A percentile compares a stretch with the other conserved stretches of the same genome.
phyloP scores from a whole-genome alignment of 192 early-diverging fungal genomes.

The Linderina pennispora region DNA sequence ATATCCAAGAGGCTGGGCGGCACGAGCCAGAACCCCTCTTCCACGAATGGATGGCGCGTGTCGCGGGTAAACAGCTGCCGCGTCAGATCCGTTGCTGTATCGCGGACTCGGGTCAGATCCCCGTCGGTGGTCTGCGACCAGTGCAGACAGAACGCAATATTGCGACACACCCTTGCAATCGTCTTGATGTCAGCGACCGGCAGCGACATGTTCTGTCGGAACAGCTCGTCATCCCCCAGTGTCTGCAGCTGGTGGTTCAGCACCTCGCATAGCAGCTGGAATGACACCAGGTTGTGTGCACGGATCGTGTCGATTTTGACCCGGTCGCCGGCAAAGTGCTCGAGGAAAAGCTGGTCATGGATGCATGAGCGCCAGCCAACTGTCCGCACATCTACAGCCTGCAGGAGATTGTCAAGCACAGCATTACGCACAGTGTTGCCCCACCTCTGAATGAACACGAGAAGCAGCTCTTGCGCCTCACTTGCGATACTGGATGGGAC shows the following conservation, averaged over 20 bases:
- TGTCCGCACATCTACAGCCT: conserved; percentile 31
- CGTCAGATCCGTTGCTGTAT: conserved; percentile 58
- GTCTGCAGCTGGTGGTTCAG: conserved; percentile 68
- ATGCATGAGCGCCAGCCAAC: conserved; percentile 26
- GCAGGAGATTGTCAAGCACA: conserved; percentile 36
- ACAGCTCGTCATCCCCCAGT: conserved; percentile 84
- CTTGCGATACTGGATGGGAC: not conserved
- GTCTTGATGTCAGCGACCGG: conserved; percentile 17
- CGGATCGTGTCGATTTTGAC: conserved; percentile 17
- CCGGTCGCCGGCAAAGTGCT: conserved; percentile 19
- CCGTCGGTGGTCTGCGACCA: conserved; percentile 51
- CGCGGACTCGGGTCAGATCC: conserved; percentile 49
- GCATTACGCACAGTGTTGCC: conserved; percentile 27
- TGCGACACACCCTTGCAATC: conserved; percentile 41
- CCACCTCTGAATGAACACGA: conserved; percentile 37
- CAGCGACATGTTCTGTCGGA: conserved; percentile 45
- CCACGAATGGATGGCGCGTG: conserved; percentile 32
- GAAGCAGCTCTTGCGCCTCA: conserved; percentile 26
- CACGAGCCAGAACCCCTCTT: conserved; percentile 40
- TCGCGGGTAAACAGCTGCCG: conserved; percentile 58
- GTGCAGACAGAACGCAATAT: conserved; percentile 68
- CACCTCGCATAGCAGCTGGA: conserved; percentile 68
- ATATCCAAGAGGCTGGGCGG: conserved; percentile 31
- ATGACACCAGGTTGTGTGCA: conserved; percentile 8
- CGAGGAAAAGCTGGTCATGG: conserved; percentile 19